phyloP scores from a whole-genome alignment of 179 eudicot genomes.

The Heliamphora pulchella region DNA sequence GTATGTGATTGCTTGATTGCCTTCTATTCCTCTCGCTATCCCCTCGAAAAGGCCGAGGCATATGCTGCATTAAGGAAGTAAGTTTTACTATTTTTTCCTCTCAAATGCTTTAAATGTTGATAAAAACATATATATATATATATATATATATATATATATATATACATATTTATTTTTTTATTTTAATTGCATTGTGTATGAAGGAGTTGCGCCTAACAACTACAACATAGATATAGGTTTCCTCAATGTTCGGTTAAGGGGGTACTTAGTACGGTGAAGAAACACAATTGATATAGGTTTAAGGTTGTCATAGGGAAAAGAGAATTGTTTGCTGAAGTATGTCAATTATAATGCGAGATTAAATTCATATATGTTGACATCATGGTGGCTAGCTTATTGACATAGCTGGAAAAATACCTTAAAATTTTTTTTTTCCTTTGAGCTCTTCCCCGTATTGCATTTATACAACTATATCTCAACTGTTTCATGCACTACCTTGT shows the following conservation, averaged over 20 bases:
- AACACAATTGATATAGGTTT: not conserved
- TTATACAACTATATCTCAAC: too few relatives aligned
- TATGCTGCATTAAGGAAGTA: conserved; percentile 80
- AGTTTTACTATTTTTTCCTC: conserved; percentile 14
- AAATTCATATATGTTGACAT: not conserved
- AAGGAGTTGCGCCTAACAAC: not conserved
- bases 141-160: too few relatives aligned
- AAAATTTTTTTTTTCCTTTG: too few relatives aligned
- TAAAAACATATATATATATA: not conserved
- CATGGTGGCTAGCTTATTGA: too few relatives aligned
- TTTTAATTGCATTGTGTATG: not conserved
- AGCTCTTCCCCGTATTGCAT: too few relatives aligned
- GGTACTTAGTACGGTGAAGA: not conserved
- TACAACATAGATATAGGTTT: not conserved
- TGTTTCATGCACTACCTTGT: too few relatives aligned
- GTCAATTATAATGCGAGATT: not conserved
- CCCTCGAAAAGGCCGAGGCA: conserved; percentile 79
- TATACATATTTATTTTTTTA: not conserved
- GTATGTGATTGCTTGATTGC: conserved; percentile 88
- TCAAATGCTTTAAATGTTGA: not conserved
- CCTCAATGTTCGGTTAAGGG: not conserved
- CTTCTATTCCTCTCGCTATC: conserved; percentile 80
- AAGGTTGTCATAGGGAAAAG: not conserved
- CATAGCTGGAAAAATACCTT: too few relatives aligned
- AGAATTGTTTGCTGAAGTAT: not conserved